Base-by-base conservation (phyloP, 2,329 filamentous ascomycete species). In the Colletotrichum liriopes region DNA sequence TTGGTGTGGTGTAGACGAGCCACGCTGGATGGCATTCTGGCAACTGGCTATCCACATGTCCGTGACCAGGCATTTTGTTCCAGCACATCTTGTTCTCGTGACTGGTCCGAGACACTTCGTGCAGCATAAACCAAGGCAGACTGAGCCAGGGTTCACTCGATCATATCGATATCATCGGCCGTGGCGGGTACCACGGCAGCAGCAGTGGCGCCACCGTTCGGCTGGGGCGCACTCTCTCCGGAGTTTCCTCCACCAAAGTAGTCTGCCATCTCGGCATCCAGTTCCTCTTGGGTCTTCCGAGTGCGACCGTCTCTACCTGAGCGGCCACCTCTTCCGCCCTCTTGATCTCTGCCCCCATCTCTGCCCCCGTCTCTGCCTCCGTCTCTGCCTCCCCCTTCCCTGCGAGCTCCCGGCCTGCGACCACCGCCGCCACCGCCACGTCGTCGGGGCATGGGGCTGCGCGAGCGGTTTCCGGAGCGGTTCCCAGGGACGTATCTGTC, bases 261-360 rank as follows among this genome's bases (percentile, higher is more conserved):
- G 79, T 98, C 94, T 39, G 92, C 94, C 95, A 98, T 98, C 83
- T 98, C 95, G n/a, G 94, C 94, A 81, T 98, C 95, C 51, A 98
- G 86, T 80, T 98, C 94, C 77, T 97, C 94, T 76, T 95, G 93
- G 0, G 95, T 98, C 88, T 97, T 98, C 83, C 91, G 93, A 2
- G 91, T 87, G 60, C 94, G 89, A 49, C 88, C 88, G 65, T 86
- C 83, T 29, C 82, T 81, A 35, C 65, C 54, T 16, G 43, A 80
- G 51, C 81, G 82, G 29, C 81, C 82, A 35, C 81, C 81, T 51
- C 84, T 80, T 18, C 81, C 84, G 75, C 82, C 84, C 73, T 81
- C 79, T 58, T 73, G 70, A 20, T 78, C 75, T 67, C 87, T 85
- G 55, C 88, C 86, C 16, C 89, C 87, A 29, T 79, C 77, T 37